Evolutionary conservation across 2,329 filamentous ascomycete genomes (phyloP).

Genomic region (Cryphonectria carpinicola): DNA sequence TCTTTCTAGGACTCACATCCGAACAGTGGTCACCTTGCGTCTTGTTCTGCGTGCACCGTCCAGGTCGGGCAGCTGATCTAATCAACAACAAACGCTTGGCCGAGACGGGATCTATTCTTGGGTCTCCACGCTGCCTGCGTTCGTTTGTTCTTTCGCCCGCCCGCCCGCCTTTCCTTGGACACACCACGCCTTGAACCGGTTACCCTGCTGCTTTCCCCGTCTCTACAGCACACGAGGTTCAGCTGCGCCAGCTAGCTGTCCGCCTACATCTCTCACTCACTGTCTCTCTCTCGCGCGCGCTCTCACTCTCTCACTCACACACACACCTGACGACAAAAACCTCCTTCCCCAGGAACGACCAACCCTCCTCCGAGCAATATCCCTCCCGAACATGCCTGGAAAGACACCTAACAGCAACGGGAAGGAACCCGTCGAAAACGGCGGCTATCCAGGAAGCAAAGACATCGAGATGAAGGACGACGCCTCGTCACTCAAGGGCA

Average conservation of each 20-base stretch:
- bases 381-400: conserved; percentile 62
- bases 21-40: conserved; percentile 12
- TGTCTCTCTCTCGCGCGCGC: too few species aligned
- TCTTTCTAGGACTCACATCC: conserved; percentile 13
- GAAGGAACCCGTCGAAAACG: conserved; percentile 71
- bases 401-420: conserved; percentile 75
- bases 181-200: conserved; percentile 11
- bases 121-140: conserved; percentile 19
- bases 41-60: conserved; percentile 9
- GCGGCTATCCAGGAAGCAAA: conserved; percentile 63
- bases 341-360: conserved; percentile 16
- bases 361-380: background rate
- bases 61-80: conserved; percentile 25
- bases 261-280: background rate
- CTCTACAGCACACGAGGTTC: conserved; percentile 8
- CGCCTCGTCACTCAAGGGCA: conserved; percentile 59
- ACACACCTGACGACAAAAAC: conserved; percentile 17
- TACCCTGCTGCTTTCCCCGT: background rate
- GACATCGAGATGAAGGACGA: conserved; percentile 71
- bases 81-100: conserved; percentile 24
- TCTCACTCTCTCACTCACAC: too few species aligned
- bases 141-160: conserved; percentile 21
- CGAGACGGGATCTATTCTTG: conserved; percentile 11
- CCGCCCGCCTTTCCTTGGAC: conserved; percentile 9
- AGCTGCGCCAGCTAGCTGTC: conserved; percentile 28